Evolutionary conservation across 768 basidiomycete genomes (phyloP).

Genomic region (Hericium coralloides): DNA sequence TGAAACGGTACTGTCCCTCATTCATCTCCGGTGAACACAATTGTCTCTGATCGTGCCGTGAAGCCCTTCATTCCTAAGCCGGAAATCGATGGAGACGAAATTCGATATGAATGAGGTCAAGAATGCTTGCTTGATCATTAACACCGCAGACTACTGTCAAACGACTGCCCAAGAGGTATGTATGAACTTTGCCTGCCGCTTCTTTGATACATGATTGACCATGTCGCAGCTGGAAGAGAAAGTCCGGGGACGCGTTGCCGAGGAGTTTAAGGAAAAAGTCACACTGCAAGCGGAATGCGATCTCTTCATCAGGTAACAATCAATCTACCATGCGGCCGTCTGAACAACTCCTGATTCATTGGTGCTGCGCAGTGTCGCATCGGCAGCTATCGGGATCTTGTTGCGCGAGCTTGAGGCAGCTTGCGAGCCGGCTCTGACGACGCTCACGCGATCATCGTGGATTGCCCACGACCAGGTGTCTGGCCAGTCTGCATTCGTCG

Average conservation of each 20-base stretch:
- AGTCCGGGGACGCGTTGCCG: conserved; percentile 72
- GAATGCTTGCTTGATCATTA: conserved; percentile 83
- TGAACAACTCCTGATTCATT: background rate
- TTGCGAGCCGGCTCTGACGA: conserved; percentile 69
- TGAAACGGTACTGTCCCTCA: conserved; percentile 50
- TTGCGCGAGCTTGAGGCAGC: conserved; percentile 81
- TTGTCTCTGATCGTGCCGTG: background rate
- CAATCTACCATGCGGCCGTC: background rate
- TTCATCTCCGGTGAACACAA: no score
- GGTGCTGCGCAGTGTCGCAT: conserved; percentile 54
- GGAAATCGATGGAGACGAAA: conserved; percentile 75
- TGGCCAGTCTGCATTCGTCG: conserved; percentile 74
- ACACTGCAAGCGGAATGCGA: conserved; percentile 82
- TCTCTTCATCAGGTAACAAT: conserved; percentile 70
- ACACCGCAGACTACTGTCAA: conserved; percentile 97
- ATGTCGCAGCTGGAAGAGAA: conserved; percentile 78
- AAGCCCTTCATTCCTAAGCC: conserved; percentile 35
- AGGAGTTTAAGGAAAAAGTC: conserved; percentile 69
- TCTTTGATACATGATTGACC: background rate
- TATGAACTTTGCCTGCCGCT: background rate
- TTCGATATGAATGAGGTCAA: conserved; percentile 67
- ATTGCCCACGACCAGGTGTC: conserved; percentile 71
- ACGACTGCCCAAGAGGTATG: conserved; percentile 79
- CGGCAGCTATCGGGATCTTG: conserved; percentile 70
- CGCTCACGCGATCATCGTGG: conserved; percentile 78